A percentile compares a stretch with the other conserved stretches of the same genome.
phyloP scores from a whole-genome alignment of 441 rosid species.

The Rhodomyrtus psidioides region DNA sequence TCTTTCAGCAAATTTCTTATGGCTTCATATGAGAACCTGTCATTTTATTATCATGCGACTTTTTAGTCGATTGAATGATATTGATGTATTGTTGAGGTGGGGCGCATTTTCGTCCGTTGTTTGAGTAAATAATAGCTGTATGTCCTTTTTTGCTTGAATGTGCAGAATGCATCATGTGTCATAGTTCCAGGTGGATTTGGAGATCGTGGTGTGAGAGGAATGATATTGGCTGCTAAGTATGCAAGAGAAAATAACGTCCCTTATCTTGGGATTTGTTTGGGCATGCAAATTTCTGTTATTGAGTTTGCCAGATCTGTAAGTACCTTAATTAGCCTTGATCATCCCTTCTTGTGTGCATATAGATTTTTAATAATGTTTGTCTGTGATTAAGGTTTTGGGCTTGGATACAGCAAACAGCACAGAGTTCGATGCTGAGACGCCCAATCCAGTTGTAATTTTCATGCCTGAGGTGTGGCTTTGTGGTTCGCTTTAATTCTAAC shows the following conservation, averaged over 20 bases:
- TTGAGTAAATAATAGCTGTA: background rate
- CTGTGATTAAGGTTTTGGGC: slow-evolving; percentile 52
- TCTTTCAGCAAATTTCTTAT: background rate
- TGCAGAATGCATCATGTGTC: slow-evolving; percentile 63
- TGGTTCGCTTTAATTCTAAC: background rate
- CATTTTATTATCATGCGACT: background rate
- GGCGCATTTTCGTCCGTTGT: background rate
- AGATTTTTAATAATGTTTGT: background rate
- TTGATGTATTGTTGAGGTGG: background rate
- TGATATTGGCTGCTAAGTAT: slow-evolving; percentile 70
- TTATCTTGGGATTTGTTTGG: slow-evolving; percentile 73
- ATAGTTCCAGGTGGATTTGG: slow-evolving; percentile 82
- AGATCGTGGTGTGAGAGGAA: slow-evolving; percentile 73
- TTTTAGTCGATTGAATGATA: background rate
- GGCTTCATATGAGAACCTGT: background rate
- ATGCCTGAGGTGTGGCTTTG: slow-evolving; percentile 58
- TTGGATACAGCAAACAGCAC: slow-evolving; percentile 52
- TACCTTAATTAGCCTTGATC: background rate
- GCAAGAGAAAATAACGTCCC: slow-evolving; percentile 68
- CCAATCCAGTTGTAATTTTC: slow-evolving; percentile 55
- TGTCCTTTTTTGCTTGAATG: background rate
- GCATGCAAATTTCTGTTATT: slow-evolving; percentile 77
- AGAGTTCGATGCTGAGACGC: slow-evolving; percentile 54
- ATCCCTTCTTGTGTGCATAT: background rate
- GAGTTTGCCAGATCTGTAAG: slow-evolving; percentile 74